Evolutionary conservation across 257 asterid genomes (phyloP), one percentile per base, ranked within the genome.

Genomic region (Salvia splendens): DNA sequence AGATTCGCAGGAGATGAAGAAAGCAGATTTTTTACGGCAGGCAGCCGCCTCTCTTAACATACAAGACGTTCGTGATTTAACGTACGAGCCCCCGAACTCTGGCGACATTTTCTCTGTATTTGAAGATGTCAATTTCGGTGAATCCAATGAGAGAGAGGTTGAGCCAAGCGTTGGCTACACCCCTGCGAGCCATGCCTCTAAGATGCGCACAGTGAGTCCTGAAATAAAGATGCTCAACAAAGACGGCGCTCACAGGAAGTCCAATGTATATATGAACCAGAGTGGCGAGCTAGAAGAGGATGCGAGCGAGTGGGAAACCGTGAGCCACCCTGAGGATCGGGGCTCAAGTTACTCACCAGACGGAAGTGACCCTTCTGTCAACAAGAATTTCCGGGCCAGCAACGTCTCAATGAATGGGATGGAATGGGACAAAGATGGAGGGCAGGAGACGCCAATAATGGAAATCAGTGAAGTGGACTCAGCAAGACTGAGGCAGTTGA

Each of bases 261-360:
- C 86, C 30, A 67, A 78, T 36, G 68, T 67, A 8, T 76, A 73
- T 48, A 64, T 75, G 48, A 80, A 82, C 59, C 77, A 52, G 57
- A 84, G 77, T 5, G 80, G 86, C 3, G 87, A 79, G 14, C 61
- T 78, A 2, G 89, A 79, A 65, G 89, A 82, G 68, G 90, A 84
- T 7, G 79, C 68, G 5, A 83, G 88, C 5, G 87, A 82, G 82
- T 84, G 89, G 89, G 89, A 84, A 52, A 84, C 87, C 0, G 90
- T 84, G 76, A 84, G 87, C 72, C 87, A 80, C 55, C 80, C 78
- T 1, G 89, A 81, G 14, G 87, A 81, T 54, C 82, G 71, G 63
- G 87, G 82, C 62, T 85, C 87, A 1, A 82, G 83, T 68, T 82
- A 63, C 52, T 82, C 91, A 6, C 84, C 87, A 0, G 84, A 78